Percentiles rank a stretch among this genome's conserved stretches.
Evolutionary conservation across 1,284 basidiomycete species (phyloP).

Genomic region (Amylostereum chailletii): DNA sequence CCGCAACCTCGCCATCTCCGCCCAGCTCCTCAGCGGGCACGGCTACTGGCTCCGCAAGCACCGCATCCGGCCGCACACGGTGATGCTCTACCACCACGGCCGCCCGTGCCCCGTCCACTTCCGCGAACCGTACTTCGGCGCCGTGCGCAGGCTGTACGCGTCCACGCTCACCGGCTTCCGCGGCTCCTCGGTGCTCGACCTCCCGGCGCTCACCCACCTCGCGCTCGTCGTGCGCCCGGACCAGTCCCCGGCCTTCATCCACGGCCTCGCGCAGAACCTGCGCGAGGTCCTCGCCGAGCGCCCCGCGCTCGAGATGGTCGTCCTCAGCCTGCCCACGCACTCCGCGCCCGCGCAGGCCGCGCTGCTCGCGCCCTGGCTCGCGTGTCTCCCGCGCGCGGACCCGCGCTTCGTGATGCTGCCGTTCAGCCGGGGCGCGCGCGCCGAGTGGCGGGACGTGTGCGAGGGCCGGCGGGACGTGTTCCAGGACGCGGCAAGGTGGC

Average conservation of each 20-base stretch:
- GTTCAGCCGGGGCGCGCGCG: constrained; percentile 8
- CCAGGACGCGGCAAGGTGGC: constrained; percentile 8
- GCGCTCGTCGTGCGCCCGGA: constrained; percentile 9
- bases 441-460: constrained; percentile 8
- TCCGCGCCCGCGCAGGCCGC: not conserved
- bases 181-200: constrained; percentile 5
- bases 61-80: constrained; percentile 7
- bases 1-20: constrained; percentile 11
- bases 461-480: constrained; percentile 7
- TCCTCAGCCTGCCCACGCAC: constrained; percentile 7
- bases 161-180: constrained; percentile 13
- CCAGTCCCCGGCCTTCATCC: constrained; percentile 4
- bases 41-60: constrained; percentile 12
- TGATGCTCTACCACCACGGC: constrained; percentile 13
- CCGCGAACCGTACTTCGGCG: constrained; percentile 8
- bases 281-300: constrained; percentile 4
- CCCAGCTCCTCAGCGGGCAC: constrained; percentile 11
- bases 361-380: constrained; percentile 2
- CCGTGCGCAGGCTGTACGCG: constrained; percentile 11
- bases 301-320: constrained; percentile 9
- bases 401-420: constrained; percentile 10
- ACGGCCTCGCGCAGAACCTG: constrained; percentile 1
- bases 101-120: constrained; percentile 10
- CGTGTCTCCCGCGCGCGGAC: not conserved
- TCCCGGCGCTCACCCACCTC: constrained; percentile 10